Percentiles rank a stretch among this genome's conserved stretches.
Conservation (phyloP, 306 rosid species). For the Medicago ruthenica region DNA sequence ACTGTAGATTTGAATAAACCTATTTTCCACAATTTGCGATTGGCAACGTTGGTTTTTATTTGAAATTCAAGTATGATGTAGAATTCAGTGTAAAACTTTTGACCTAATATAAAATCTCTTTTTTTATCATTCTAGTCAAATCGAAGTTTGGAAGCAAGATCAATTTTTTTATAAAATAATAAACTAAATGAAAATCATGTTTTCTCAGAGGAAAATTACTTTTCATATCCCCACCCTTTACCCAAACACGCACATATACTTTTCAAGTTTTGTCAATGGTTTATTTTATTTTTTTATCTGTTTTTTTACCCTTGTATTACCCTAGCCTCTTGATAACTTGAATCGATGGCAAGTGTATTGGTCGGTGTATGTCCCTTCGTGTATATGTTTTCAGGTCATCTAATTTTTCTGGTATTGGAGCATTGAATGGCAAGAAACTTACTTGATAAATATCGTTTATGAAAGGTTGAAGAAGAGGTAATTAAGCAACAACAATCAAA, state of each 20-base stretch:
- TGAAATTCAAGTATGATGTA: not conserved
- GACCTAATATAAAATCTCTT: not conserved
- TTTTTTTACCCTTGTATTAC: slow-evolving; percentile 24
- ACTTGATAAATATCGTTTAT: slow-evolving; percentile 41
- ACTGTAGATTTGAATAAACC: too few relatives aligned
- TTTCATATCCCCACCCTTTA: not conserved
- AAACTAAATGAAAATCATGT: not conserved
- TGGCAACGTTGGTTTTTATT: not conserved
- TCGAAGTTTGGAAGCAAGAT: not conserved
- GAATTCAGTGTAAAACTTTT: not conserved
- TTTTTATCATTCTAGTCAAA: not conserved
- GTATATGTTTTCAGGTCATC: slow-evolving; percentile 7
- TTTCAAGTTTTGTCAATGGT: slow-evolving; percentile 12
- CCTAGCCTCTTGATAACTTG: not conserved
- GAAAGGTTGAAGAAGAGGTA: slow-evolving; percentile 88
- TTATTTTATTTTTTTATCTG: not conserved
- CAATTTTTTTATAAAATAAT: not conserved
- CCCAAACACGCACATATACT: not conserved
- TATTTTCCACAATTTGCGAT: too few relatives aligned
- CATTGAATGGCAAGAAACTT: slow-evolving; percentile 41
- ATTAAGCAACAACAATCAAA: slow-evolving; percentile 75
- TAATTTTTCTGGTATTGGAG: slow-evolving; percentile 38
- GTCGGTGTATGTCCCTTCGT: slow-evolving; percentile 3
- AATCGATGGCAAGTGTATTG: slow-evolving; percentile 3
- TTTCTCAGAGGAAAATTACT: not conserved